Evolutionary conservation across 2,329 filamentous ascomycete genomes (phyloP), one percentile per base, ranked within the genome.

Genomic region (Colletotrichum scovillei): DNA sequence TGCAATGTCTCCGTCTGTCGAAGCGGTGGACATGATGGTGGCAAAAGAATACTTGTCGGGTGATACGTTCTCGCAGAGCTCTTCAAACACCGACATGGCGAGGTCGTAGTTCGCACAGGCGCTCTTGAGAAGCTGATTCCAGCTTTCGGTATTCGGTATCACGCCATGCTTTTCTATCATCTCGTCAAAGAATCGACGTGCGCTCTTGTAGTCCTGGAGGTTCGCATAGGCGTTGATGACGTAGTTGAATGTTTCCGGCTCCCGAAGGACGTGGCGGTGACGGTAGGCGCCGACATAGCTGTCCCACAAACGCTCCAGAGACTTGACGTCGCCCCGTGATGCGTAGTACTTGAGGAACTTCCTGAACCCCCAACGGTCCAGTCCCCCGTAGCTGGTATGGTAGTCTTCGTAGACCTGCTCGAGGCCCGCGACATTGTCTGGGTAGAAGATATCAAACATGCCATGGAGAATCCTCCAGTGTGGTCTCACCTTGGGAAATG

Each of bases 91-190:
- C 7, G 85, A 79, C 69, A 94, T 84, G 14, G 92, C 92, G 6
- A 90, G 89, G n/a, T 90, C 85, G 56, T 94, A 88, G 78, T 97
- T 91, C 60, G 90, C 87, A 0, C 76, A 90, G 81, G 95, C 89
- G 3, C 93, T 92, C 77, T 92, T 90, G 58, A 98, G 85, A 32
- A 98, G 82, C 26, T 92, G 91, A 78, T 97, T 97, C 92, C 93
- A 97, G 75, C 89, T 90, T 46, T 86, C 80, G 1, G 88, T 80
- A 75, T 91, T 89, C 7, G 92, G 92, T 55, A 84, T 76, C 19
- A 93, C 77, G 1, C 84, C 82, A 77, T 91, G 92, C 63, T 90
- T 85, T 7, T 82, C 77, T 28, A 80, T 79, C 69, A 97, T 90
- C n/a, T 87, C 85, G 59, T 90, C 79, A 74, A 98, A 93, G 46